These are phyloP conservation scores for Pulicaria dysenterica DNA, from an alignment of 129 eudicot species.

Conservation along the genomic window DNA sequence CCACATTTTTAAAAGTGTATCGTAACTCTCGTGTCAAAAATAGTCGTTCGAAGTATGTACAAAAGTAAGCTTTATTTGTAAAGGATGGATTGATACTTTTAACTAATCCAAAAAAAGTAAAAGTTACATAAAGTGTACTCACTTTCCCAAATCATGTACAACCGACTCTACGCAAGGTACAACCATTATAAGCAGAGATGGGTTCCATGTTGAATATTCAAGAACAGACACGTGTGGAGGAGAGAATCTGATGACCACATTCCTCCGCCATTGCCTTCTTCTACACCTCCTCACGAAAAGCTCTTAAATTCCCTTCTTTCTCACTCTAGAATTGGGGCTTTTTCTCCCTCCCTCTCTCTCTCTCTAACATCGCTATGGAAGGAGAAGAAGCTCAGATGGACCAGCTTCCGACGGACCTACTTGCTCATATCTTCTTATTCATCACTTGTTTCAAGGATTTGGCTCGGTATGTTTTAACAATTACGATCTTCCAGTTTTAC, in stretches of 20 bases:
- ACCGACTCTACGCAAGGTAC: constrained; percentile 17
- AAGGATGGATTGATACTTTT: too few relatives aligned
- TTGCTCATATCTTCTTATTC: constrained; percentile 73
- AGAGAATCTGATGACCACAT: constrained; percentile 42
- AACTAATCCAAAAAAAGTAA: constrained; percentile 15
- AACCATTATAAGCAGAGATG: background rate
- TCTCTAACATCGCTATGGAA: constrained; percentile 22
- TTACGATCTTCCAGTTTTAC: constrained; percentile 1
- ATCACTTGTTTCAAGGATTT: constrained; percentile 86
- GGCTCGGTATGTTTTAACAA: constrained; percentile 62
- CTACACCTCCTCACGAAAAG: constrained; percentile 32
- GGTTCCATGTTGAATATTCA: constrained; percentile 38
- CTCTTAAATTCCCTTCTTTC: constrained; percentile 8
- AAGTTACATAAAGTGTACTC: constrained; percentile 37
- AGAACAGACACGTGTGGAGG: constrained; percentile 28
- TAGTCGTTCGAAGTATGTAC: too few relatives aligned
- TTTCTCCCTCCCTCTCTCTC: background rate
- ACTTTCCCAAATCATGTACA: constrained; percentile 23
- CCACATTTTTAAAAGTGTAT: too few relatives aligned
- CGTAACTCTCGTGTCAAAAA: too few relatives aligned
- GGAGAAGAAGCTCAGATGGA: constrained; percentile 64
- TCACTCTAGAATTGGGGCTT: constrained; percentile 11
- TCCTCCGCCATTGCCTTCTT: constrained; percentile 33
- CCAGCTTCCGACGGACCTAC: constrained; percentile 76
- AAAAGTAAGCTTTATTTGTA: too few relatives aligned